Evolutionary conservation across 176 grass and related monocot genomes (phyloP), one percentile per base, ranked within the genome.

Genomic region (Dactylis glomerata): DNA sequence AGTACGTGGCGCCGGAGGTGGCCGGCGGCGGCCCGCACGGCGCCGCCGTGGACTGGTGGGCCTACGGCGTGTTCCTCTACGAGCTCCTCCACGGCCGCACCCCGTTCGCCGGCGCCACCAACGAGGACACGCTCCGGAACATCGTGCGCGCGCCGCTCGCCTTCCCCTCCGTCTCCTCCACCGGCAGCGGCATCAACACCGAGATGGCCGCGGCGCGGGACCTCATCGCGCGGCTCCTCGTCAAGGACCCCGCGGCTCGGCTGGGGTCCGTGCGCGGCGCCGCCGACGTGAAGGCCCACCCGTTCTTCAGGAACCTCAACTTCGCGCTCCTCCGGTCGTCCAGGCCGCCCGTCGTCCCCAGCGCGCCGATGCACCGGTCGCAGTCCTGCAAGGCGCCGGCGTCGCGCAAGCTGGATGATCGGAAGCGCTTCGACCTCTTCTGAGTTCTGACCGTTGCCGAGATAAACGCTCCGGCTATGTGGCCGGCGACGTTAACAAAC

Each of bases 11-110:
- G 0, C 93, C 96, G 0, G 96, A 99, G 81, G 91, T 99, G 1
- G 96, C 93, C 11, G 0, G 50, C 15, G 96, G 96, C 19, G 86
- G 74, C 2, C 10, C 78, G 28, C 96, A 99, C 78, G 96, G 93
- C 50, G 91, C 89, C 11, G 89, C 93, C n/a, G 93, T 99, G 7
- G 96, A 99, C 89, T 99, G 96, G 96, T 99, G 96, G 96, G 93
- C 96, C 5, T 86, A 84, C 15, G 96, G 96, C n/a, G 86, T 99
- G 12, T 92, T 99, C 81, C 88, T 99, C 9, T 99, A 96, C 86
- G 96, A 99, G 79, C 78, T 99, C 1, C 76, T 96, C 15, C 87
- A 92, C 82, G 87, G 96, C 0, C 91, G 88, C 45, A 96, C 96
- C 7, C 96, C 93, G 2, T 99, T 99, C 76, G 93, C 77, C 0